A percentile compares a stretch with the other conserved stretches of the same genome.
Conservation (phyloP, 2,329 filamentous ascomycete species). For the Canariomyces notabilis region DNA sequence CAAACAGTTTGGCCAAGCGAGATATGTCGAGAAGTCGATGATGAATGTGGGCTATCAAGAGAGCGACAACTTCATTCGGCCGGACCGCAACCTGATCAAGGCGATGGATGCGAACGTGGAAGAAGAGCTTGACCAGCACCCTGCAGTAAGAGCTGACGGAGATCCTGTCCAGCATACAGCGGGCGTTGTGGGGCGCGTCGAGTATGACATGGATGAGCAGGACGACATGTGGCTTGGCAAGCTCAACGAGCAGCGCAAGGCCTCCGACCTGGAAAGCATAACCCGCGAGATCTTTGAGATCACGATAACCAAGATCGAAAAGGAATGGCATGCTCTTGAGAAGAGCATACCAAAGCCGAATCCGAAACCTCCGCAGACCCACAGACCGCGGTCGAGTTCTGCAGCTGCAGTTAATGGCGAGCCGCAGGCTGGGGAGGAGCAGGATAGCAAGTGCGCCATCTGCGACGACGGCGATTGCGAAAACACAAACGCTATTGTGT, state of each 20-base stretch:
- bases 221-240: conserved; percentile 93
- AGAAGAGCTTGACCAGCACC: conserved; percentile 50
- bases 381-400: conserved; percentile 86
- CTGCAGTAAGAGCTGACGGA: conserved; percentile 48
- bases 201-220: conserved; percentile 99
- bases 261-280: conserved; percentile 71
- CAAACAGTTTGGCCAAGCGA: conserved; percentile 75
- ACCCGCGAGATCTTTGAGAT: conserved; percentile 95
- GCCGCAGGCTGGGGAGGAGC: conserved; percentile 80
- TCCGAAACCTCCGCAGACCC: conserved; percentile 91
- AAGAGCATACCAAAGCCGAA: conserved; percentile 96
- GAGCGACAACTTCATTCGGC: conserved; percentile 79
- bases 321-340: conserved; percentile 94
- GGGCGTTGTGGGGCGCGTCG: conserved; percentile 69
- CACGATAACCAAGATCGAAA: conserved; percentile 97
- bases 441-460: conserved; percentile 94
- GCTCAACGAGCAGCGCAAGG: conserved; percentile 72
- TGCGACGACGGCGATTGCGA: conserved; percentile 99
- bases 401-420: conserved; percentile 95
- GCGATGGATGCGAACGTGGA: conserved; percentile 55
- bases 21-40: conserved; percentile 95
- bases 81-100: conserved; percentile 67
- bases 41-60: conserved; percentile 94
- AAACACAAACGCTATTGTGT: conserved; percentile 98
- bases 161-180: conserved; percentile 45